phyloP scores from a whole-genome alignment of 1,139 yeast species.

The Diutina sp. region DNA sequence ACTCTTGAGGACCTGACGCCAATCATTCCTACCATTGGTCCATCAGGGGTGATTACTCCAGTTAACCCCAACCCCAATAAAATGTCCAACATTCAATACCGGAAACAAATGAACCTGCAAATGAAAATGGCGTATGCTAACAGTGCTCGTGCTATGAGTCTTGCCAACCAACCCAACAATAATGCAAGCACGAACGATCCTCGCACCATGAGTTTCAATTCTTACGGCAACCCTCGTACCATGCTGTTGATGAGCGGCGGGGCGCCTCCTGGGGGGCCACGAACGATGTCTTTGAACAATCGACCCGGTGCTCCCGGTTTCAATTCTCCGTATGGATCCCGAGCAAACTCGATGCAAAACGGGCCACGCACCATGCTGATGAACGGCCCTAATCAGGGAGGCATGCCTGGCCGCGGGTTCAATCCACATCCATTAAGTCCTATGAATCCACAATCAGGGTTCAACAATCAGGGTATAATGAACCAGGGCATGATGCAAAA shows the following conservation, averaged over 20 bases:
- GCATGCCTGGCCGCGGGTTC: background rate
- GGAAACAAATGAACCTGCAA: constrained; percentile 58
- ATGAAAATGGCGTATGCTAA: constrained; percentile 42
- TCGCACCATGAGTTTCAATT: constrained; percentile 44
- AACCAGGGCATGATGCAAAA: background rate
- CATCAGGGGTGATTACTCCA: constrained; percentile 5
- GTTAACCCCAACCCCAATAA: constrained; percentile 9
- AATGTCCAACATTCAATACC: constrained; percentile 41
- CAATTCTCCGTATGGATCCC: background rate
- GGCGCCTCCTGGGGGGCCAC: constrained; percentile 4
- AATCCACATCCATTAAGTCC: background rate
- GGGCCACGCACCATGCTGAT: constrained; percentile 1
- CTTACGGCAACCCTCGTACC: background rate
- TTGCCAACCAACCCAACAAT: constrained; percentile 15
- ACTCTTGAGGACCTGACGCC: constrained; percentile 43
- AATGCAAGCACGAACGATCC: constrained; percentile 27
- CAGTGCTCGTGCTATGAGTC: constrained; percentile 35
- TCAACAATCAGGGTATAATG: background rate
- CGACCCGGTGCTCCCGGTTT: background rate
- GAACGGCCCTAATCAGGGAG: background rate
- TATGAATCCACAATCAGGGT: background rate
- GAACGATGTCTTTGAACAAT: constrained; percentile 12
- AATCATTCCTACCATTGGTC: constrained; percentile 52
- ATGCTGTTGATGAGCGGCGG: constrained; percentile 7
- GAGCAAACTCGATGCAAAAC: background rate